These are phyloP conservation scores for Fusarium tjaetaba DNA, from an alignment of 2,329 filamentous ascomycete genomes.

Conservation along the genomic window DNA sequence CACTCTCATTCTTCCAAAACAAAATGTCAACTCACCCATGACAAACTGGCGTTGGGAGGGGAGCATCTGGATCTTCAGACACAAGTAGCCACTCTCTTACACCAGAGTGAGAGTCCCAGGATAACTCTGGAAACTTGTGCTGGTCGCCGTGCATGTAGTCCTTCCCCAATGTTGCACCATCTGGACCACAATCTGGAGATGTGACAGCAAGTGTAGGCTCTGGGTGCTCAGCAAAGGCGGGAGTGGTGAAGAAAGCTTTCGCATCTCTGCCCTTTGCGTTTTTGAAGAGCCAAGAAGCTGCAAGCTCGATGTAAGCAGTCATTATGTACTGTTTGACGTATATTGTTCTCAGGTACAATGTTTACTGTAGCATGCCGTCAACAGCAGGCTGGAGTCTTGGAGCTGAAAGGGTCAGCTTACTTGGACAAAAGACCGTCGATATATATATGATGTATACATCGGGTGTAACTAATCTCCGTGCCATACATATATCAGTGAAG, in stretches of 20 bases:
- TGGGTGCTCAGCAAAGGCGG: conserved; percentile 48
- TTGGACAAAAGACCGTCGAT: neutral
- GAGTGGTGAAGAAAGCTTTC: conserved; percentile 50
- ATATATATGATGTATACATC: neutral
- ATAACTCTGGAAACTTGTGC: conserved; percentile 53
- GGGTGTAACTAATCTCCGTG: neutral
- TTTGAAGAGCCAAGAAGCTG: conserved; percentile 53
- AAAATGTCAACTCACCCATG: conserved; percentile 52
- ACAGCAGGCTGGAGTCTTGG: neutral
- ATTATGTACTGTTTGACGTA: conserved; percentile 17
- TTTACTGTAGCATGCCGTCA: neutral
- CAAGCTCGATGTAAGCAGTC: conserved; percentile 48
- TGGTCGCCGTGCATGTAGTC: conserved; percentile 53
- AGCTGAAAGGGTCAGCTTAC: neutral
- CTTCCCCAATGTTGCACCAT: conserved; percentile 47
- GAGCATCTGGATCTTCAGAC: conserved; percentile 59
- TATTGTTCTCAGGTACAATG: neutral
- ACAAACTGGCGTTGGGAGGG: conserved; percentile 55
- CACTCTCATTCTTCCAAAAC: neutral
- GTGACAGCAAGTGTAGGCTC: conserved; percentile 52
- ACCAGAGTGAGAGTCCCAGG: conserved; percentile 50
- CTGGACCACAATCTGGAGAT: conserved; percentile 54
- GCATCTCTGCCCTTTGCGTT: conserved; percentile 51
- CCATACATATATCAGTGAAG: neutral
- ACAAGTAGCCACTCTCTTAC: conserved; percentile 59